A percentile compares a stretch with the other conserved stretches of the same genome.
These are phyloP conservation scores for Russula lepida DNA, from an alignment of 768 basidiomycete species.

Conservation along the genomic window DNA sequence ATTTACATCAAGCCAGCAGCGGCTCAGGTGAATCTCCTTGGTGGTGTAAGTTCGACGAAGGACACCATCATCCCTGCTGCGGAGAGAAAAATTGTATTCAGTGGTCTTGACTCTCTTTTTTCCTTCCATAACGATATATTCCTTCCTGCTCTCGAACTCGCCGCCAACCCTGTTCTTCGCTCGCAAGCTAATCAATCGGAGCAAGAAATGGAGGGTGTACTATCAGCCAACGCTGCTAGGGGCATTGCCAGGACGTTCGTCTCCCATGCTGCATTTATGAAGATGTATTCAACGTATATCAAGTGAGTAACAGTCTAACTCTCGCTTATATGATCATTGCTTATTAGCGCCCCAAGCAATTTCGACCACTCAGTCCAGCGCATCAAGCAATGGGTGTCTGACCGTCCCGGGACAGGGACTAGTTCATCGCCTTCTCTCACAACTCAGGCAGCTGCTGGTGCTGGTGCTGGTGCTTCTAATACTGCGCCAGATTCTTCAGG, in stretches of 20 bases:
- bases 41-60: conserved; percentile 61
- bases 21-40: conserved; percentile 58
- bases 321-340: conserved; percentile 4
- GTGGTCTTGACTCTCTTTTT: conserved; percentile 80
- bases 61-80: conserved; percentile 79
- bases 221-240: conserved; percentile 68
- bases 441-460: conserved; percentile 31
- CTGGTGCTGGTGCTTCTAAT: conserved; percentile 38
- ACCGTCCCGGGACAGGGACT: conserved; percentile 36
- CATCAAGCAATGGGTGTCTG: conserved; percentile 76
- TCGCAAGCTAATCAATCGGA: conserved; percentile 37
- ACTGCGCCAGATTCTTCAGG: conserved; percentile 32
- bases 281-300: conserved; percentile 97
- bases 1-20: conserved; percentile 89
- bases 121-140: conserved; percentile 92
- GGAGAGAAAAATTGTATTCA: conserved; percentile 89
- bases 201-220: conserved; percentile 60
- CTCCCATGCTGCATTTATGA: conserved; percentile 95
- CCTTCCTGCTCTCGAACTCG: conserved; percentile 79
- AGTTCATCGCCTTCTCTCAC: conserved; percentile 49
- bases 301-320: conserved; percentile 50
- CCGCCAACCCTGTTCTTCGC: conserved; percentile 59
- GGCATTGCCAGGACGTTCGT: conserved; percentile 84
- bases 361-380: conserved; percentile 90
- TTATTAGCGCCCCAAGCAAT: conserved; percentile 45